Percentiles rank a stretch among this genome's conserved stretches.
phyloP scores from a whole-genome alignment of 2,329 filamentous ascomycete species.

The Neoscytalidium dimidiatum region DNA sequence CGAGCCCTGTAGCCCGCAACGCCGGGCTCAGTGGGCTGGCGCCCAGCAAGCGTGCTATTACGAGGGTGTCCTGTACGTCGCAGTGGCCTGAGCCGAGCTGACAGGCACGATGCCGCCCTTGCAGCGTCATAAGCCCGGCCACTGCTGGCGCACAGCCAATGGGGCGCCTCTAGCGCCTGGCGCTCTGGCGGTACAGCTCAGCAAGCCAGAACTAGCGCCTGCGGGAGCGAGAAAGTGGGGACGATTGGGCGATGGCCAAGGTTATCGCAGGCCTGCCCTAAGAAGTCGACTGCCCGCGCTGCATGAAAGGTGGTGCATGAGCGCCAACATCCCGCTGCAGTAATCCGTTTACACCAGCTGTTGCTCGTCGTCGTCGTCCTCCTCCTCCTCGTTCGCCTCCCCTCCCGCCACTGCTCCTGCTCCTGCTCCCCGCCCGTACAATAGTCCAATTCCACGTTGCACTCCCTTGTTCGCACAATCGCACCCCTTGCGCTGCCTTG shows the following conservation, averaged over 20 bases:
- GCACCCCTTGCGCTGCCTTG: slow-evolving; percentile 7
- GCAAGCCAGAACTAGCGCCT: not conserved
- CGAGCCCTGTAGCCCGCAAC: not conserved
- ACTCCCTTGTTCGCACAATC: not conserved
- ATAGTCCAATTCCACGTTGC: slow-evolving; percentile 1
- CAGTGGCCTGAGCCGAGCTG: slow-evolving; percentile 12
- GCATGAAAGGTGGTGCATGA: too few relatives aligned
- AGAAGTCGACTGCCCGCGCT: slow-evolving; percentile 9
- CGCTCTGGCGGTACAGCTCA: slow-evolving; percentile 1
- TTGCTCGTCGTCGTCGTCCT: not conserved
- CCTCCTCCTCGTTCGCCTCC: not conserved
- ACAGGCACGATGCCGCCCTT: slow-evolving; percentile 9
- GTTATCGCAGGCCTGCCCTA: slow-evolving; percentile 11
- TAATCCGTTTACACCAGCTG: not conserved
- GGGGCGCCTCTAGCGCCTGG: not conserved
- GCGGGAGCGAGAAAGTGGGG: slow-evolving; percentile 14
- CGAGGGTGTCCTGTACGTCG: slow-evolving; percentile 12
- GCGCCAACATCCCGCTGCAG: slow-evolving; percentile 7
- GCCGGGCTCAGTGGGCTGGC: not conserved
- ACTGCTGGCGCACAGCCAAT: slow-evolving; percentile 1
- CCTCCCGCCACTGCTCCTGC: too few relatives aligned
- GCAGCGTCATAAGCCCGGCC: slow-evolving; percentile 13
- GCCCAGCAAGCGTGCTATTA: slow-evolving; percentile 3
- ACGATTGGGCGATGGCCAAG: slow-evolving; percentile 12
- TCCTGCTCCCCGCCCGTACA: too few relatives aligned